Evolutionary conservation across 805 yeast genomes (phyloP), one percentile per base, ranked within the genome.

Genomic region (Saccharomycopsis synnaedendra): DNA sequence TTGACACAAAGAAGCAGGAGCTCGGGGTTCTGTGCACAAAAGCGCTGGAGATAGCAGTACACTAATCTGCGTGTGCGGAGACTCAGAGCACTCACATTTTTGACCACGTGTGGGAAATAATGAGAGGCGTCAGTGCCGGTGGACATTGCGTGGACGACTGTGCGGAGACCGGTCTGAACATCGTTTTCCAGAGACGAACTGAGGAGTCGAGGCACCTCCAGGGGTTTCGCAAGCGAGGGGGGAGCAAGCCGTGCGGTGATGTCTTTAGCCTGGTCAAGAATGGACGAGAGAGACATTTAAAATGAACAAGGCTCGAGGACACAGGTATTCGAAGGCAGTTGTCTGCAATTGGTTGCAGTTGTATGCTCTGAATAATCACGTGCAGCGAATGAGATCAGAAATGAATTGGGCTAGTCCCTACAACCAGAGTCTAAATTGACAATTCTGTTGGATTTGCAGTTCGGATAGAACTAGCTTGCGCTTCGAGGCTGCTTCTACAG

Each of bases 1-100:
- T 93, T 93, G 54, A 93, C 85, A 1, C 96, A 79, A 42, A 93
- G 69, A 27, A 93, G 71, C 2, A 97, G 93, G n/a, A 85, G 74
- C 60, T 89, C 95, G 6, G 93, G 96, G 53, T 86, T 94, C 29
- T 95, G 93, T 60, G 78, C 84, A 71, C 40, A 80, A 66, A 40
- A 50, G 19, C 53, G 11, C 29, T 44, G 33, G 4, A 50, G 32
- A 32, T 43, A 93, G 65, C 56, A 85, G 86, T 1, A 82, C 70
- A 63, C 85, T 78, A 1, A 88, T 55, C 82, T 78, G 51, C 85
- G 76, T 32, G 86, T 75, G 53, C 79, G 82, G 37, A 76, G 59
- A 48, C 78, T 76, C 43, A 67, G 64, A 19, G 90, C 80, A 5
- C 86, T 83, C 35, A 89, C 79, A 61, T 88, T 88, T 63, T 89